phyloP scores from a whole-genome alignment of 129 eudicot genomes.

The Pulicaria dysenterica region DNA sequence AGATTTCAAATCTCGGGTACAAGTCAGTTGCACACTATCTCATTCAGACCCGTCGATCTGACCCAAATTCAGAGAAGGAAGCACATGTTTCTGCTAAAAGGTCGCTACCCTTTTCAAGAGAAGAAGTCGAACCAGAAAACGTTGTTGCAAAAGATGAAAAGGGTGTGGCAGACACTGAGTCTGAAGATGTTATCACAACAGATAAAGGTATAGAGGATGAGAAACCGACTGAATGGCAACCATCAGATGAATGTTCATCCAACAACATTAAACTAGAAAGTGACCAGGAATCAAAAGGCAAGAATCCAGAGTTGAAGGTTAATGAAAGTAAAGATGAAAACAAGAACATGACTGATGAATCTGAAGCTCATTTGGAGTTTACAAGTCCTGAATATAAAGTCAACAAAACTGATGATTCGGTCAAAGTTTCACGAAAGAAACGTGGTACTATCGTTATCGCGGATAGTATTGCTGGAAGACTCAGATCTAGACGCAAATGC shows the following conservation, averaged over 20 bases:
- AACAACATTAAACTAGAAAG: slow-evolving; percentile 13
- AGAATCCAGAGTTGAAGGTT: background rate
- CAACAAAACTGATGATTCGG: slow-evolving; percentile 21
- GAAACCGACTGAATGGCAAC: slow-evolving; percentile 11
- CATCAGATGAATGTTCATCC: background rate
- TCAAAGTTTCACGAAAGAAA: slow-evolving; percentile 41
- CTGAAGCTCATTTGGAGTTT: slow-evolving; percentile 23
- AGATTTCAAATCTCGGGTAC: slow-evolving; percentile 74
- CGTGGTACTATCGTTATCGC: slow-evolving; percentile 24
- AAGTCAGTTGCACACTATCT: slow-evolving; percentile 98
- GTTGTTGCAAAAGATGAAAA: background rate
- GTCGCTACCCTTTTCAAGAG: slow-evolving; percentile 39
- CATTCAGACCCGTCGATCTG: slow-evolving; percentile 58
- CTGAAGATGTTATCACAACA: background rate
- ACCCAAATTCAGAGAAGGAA: slow-evolving; percentile 33
- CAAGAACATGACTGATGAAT: slow-evolving; percentile 8
- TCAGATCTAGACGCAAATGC: slow-evolving; percentile 42
- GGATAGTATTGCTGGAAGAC: slow-evolving; percentile 52
- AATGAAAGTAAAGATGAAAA: slow-evolving; percentile 2
- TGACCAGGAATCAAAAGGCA: background rate
- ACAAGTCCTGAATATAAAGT: slow-evolving; percentile 29
- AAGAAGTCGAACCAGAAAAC: slow-evolving; percentile 22
- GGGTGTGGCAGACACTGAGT: background rate
- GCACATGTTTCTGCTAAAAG: slow-evolving; percentile 54
- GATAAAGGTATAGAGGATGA: background rate